phyloP scores from a whole-genome alignment of 768 basidiomycete species.

The Sporobolomyces phaffii region DNA sequence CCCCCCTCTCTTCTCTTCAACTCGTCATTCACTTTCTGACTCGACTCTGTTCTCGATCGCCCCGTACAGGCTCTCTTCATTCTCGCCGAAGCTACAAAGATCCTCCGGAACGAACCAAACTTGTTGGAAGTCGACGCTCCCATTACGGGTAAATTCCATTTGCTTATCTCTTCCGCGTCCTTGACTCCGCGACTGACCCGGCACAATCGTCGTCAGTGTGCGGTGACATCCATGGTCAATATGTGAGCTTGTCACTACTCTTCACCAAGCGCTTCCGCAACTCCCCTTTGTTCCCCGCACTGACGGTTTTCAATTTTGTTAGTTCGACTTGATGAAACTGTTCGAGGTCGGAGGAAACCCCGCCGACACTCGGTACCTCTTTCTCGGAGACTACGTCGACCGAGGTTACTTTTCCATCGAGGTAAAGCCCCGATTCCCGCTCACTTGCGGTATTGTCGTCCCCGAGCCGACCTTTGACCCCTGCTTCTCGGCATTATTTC shows the following conservation, averaged over 20 bases:
- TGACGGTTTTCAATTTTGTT: too few relatives aligned
- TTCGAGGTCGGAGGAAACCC: conserved; percentile 91
- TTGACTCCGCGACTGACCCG: neutral
- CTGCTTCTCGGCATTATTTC: conserved; percentile 3
- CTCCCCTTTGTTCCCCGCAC: neutral
- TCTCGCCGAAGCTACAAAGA: conserved; percentile 73
- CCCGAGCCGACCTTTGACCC: too few relatives aligned
- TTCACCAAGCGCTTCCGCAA: neutral
- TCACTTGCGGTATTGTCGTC: conserved; percentile 6
- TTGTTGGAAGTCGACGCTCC: conserved; percentile 92
- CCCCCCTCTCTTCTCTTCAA: neutral
- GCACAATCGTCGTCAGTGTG: conserved; percentile 58
- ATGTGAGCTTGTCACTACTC: conserved; percentile 53
- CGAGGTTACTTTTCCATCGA: conserved; percentile 91
- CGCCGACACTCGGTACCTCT: conserved; percentile 86
- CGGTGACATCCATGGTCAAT: conserved; percentile 99
- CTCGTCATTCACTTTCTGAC: too few relatives aligned
- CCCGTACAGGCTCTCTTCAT: conserved; percentile 77
- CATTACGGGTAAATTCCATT: conserved; percentile 69
- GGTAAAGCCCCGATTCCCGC: conserved; percentile 49
- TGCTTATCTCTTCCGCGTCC: neutral
- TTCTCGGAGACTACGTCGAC: conserved; percentile 89
- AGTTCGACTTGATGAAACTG: conserved; percentile 93
- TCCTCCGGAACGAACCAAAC: conserved; percentile 79
- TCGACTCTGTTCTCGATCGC: too few relatives aligned